phyloP scores from a whole-genome alignment of 139 green algal genomes.

The Marvania coccoides region DNA sequence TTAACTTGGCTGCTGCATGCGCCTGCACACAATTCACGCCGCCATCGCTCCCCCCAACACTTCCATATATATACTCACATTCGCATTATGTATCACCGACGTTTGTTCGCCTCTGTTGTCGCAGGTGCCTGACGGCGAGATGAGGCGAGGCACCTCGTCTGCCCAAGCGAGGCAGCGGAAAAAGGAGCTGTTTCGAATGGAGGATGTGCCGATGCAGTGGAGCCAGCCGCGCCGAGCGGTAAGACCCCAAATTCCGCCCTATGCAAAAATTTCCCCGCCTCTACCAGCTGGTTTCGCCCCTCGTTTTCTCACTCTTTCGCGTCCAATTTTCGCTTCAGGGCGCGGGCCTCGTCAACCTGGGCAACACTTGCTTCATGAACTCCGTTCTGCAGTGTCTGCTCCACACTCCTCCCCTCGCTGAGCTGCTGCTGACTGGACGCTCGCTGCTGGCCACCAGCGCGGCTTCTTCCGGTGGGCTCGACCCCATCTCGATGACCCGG shows the following conservation, averaged over 20 bases:
- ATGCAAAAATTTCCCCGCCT: background rate
- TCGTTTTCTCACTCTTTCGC: background rate
- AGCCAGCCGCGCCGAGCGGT: slow-evolving; percentile 34
- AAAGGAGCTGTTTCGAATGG: slow-evolving; percentile 45
- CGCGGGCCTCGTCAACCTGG: slow-evolving; percentile 83
- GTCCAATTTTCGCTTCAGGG: slow-evolving; percentile 42
- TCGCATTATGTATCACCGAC: background rate
- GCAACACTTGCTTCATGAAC: slow-evolving; percentile 99
- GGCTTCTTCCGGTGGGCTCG: slow-evolving; percentile 6
- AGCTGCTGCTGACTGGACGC: slow-evolving; percentile 51
- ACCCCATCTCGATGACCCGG: slow-evolving; percentile 48
- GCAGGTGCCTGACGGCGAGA: background rate
- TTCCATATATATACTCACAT: background rate
- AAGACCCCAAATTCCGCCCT: background rate
- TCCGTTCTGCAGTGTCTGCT: slow-evolving; percentile 88
- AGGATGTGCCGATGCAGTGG: slow-evolving; percentile 45
- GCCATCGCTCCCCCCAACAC: background rate
- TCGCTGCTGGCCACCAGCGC: background rate
- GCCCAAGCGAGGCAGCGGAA: background rate
- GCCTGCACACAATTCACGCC: background rate
- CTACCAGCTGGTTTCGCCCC: background rate
- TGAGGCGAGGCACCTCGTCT: background rate
- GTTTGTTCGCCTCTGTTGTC: background rate
- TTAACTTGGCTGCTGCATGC: background rate
- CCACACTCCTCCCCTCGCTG: slow-evolving; percentile 79